Evolutionary conservation across 2,329 filamentous ascomycete genomes (phyloP).

Genomic region (Colletotrichum limetticola): DNA sequence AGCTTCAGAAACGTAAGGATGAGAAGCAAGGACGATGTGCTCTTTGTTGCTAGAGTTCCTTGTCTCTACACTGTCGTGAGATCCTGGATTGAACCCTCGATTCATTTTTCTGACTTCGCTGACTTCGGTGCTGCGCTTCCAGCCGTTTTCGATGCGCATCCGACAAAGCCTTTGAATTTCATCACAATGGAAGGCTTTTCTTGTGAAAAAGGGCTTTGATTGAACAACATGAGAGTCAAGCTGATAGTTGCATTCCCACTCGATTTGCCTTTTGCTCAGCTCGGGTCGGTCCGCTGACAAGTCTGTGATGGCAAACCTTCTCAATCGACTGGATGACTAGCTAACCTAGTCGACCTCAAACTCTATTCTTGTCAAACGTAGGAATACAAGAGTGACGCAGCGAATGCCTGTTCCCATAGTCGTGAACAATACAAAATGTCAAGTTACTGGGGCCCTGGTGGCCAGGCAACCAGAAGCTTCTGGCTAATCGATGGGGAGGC

Average conservation of each 20-base stretch:
- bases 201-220: too few relatives aligned
- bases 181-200: not conserved
- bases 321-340: not conserved
- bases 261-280: not conserved
- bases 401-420: too few relatives aligned
- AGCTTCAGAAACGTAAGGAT: not conserved
- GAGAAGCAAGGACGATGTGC: not conserved
- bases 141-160: not conserved
- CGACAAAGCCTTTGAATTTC: not conserved
- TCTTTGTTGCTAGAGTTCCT: not conserved
- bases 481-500: too few relatives aligned
- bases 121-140: not conserved
- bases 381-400: too few relatives aligned
- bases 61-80: not conserved
- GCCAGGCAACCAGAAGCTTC: too few relatives aligned
- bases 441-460: too few relatives aligned
- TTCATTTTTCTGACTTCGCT: not conserved
- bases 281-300: not conserved
- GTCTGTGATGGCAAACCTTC: not conserved
- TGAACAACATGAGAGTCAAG: too few relatives aligned
- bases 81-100: not conserved
- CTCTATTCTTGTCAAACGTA: not conserved
- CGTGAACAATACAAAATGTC: too few relatives aligned
- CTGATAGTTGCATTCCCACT: too few relatives aligned
- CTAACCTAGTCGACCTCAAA: not conserved